Evolutionary conservation across 192 early-diverging fungal species (phyloP), one percentile per base, ranked within the genome.

Genomic region (Kappamyces sp.): DNA sequence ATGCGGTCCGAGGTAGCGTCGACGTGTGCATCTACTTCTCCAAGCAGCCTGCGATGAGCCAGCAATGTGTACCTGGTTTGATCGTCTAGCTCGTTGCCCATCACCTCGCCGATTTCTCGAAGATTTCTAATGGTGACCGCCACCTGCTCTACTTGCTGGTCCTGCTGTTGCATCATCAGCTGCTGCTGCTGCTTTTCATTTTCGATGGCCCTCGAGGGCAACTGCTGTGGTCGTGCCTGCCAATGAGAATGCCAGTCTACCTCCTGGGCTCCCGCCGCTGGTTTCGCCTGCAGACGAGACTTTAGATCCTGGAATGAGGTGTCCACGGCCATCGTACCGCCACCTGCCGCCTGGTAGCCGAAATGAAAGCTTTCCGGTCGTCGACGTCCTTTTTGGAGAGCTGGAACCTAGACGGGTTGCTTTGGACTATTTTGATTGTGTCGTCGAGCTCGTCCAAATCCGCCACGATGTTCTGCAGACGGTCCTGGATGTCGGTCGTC

Each of bases 1-100:
- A 81, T 49, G 50, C 71, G 76, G 30, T 69, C 70, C 45, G 61
- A 57, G 1, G 79, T 81, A 8, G 47, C 64, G 47, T 81, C 79
- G 15, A 79, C 77, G 8, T 71, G 66, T 11, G 49, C 39, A 54
- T 81, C 79, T n/a, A 81, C 41, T 22, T 79, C 79, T 15, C 63
- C 61, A 50, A 81, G 34, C 34, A 81, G 57, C 4, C 76, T 74
- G n/a, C 12, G 22, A 8, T 50, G 4, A 15, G n/a, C 34, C 11
- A 12, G 12, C 4, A 1, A 8, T 1, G 35, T 61, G 45, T 60
- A 79, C 73, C 60, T 50, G 33, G 75, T 69, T 54, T 81, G 79
- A 57, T 81, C 79, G 32, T 81, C 79, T 39, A 81, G 46, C 66
- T 81, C 79, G 15, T 65, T 45, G 37, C 75, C 75, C 74, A 81